Evolutionary conservation across 2,329 filamentous ascomycete genomes (phyloP).

Genomic region (Lasiodiplodia citricola): DNA sequence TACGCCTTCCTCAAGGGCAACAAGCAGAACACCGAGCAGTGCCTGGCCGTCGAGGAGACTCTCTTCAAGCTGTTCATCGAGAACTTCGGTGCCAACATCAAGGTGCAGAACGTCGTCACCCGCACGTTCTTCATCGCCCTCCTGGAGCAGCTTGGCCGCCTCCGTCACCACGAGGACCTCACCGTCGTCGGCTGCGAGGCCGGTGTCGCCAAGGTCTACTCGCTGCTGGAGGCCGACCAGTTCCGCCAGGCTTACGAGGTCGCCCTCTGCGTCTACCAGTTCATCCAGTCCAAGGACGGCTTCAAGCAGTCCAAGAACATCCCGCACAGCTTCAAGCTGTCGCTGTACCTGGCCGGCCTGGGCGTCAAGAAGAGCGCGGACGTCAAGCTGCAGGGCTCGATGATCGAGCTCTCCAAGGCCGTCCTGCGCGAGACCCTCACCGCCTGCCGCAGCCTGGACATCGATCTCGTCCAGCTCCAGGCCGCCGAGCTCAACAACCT

Average conservation of each 20-base stretch:
- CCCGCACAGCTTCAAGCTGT: conserved; percentile 45
- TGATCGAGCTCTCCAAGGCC: conserved; percentile 46
- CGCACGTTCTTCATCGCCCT: conserved; percentile 27
- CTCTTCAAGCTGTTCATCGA: conserved; percentile 25
- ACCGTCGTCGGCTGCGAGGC: conserved; percentile 16
- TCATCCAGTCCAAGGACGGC: conserved; percentile 38
- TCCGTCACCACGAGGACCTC: conserved; percentile 23
- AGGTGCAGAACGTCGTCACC: conserved; percentile 16
- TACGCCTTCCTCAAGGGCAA: conserved; percentile 34
- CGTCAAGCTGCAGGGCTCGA: conserved; percentile 40
- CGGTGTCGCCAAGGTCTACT: conserved; percentile 20
- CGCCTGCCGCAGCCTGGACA: conserved; percentile 46
- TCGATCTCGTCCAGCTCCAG: conserved; percentile 52
- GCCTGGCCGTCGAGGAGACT: conserved; percentile 16
- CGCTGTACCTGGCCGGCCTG: conserved; percentile 41
- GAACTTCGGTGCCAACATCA: conserved; percentile 22
- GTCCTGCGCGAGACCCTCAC: conserved; percentile 51
- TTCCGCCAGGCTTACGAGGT: conserved; percentile 42
- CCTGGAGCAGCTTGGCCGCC: conserved; percentile 21
- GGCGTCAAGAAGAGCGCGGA: conserved; percentile 37
- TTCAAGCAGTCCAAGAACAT: conserved; percentile 42
- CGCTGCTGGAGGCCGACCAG: conserved; percentile 35
- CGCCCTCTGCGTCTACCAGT: conserved; percentile 41
- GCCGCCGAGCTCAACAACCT: conserved; percentile 49
- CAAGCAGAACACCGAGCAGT: conserved; percentile 18